These are phyloP conservation scores for Murraya paniculata DNA, from an alignment of 345 rosid genomes.

Conservation along the genomic window DNA sequence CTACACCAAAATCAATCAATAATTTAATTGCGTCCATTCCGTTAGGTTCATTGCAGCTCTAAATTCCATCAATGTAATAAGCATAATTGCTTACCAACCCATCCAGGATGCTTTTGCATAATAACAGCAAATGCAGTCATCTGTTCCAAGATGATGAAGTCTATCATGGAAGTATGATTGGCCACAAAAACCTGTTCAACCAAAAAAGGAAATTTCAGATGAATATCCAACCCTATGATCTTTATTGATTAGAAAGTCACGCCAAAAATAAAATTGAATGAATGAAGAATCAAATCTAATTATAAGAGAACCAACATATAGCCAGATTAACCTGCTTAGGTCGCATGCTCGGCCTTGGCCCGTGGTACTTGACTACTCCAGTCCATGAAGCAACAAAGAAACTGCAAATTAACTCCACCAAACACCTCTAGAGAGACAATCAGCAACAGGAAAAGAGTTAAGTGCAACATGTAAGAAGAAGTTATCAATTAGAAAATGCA, in stretches of 20 bases:
- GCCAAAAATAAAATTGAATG: not conserved
- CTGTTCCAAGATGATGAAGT: conserved; percentile 91
- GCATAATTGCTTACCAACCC: conserved; percentile 82
- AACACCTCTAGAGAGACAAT: conserved; percentile 59
- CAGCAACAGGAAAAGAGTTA: conserved; percentile 2
- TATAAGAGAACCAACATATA: not conserved
- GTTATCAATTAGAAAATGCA: not conserved
- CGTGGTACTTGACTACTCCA: conserved; percentile 94
- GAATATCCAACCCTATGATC: not conserved
- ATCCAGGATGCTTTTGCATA: conserved; percentile 99
- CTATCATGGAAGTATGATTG: conserved; percentile 99
- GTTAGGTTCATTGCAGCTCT: not conserved
- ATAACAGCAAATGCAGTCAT: conserved; percentile 98
- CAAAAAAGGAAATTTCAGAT: conserved; percentile 18
- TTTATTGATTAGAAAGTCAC: not conserved
- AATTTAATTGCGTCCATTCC: not conserved
- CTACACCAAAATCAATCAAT: conserved; percentile 36
- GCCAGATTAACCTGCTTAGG: conserved; percentile 74
- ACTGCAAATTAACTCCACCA: conserved; percentile 98
- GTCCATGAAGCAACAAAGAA: conserved; percentile 99
- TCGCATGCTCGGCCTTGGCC: conserved; percentile 94
- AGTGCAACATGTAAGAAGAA: not conserved
- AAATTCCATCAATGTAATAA: not conserved
- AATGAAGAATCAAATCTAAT: not conserved
- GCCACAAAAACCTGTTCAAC: conserved; percentile 84